Conservation (phyloP, 805 yeast species). For the Starmerella stellata region DNA sequence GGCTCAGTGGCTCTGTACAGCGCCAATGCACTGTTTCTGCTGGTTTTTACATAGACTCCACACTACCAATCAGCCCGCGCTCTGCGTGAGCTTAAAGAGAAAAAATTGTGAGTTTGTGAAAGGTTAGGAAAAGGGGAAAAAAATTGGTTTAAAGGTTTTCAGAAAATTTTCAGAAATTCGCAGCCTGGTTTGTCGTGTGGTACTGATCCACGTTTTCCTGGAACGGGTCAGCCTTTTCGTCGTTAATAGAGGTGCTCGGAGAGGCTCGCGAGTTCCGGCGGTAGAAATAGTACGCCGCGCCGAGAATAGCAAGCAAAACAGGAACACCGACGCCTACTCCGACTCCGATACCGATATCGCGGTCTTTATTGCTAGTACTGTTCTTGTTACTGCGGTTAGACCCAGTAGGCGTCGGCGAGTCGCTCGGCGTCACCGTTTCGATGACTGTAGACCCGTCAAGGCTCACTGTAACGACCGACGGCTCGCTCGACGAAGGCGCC, state of each 20-base stretch:
- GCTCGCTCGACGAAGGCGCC: neutral
- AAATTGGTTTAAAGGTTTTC: no score
- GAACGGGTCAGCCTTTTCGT: constrained; percentile 23
- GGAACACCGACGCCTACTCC: constrained; percentile 60
- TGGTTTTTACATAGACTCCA: no score
- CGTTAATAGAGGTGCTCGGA: constrained; percentile 7
- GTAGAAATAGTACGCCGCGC: constrained; percentile 9
- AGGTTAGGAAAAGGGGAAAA: no score
- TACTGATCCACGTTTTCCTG: constrained; percentile 24
- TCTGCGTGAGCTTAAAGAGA: no score
- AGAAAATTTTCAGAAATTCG: no score
- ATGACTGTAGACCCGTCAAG: constrained; percentile 1
- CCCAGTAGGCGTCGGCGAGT: neutral
- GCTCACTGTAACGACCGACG: neutral
- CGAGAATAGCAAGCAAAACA: constrained; percentile 28
- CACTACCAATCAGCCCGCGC: no score
- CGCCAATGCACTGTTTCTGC: no score
- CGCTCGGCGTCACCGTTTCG: neutral
- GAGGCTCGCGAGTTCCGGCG: constrained; percentile 13
- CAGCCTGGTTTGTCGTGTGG: constrained; percentile 23
- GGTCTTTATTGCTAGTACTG: constrained; percentile 7
- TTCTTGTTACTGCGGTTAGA: neutral
- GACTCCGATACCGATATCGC: constrained; percentile 46
- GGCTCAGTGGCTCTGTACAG: no score
- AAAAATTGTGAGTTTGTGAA: no score